Conservation (phyloP, 2,329 filamentous ascomycete species). For the Volutella citrinella region DNA sequence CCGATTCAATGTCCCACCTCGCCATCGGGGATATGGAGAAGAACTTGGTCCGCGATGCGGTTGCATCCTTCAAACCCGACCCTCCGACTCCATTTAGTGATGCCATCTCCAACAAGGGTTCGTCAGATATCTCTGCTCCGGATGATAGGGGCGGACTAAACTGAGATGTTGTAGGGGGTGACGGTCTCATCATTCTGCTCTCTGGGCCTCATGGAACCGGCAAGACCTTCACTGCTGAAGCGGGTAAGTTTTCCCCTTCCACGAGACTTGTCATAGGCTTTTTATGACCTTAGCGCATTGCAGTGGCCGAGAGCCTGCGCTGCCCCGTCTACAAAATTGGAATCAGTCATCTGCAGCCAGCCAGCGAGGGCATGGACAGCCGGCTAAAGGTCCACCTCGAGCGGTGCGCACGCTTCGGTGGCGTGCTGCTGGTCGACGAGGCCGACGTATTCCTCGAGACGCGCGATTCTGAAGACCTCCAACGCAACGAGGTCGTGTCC, state of each 20-base stretch:
- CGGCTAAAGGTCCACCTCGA: slow-evolving; percentile 3
- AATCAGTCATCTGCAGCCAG: slow-evolving; percentile 5
- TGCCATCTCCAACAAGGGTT: slow-evolving; percentile 6
- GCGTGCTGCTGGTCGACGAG: slow-evolving; percentile 32
- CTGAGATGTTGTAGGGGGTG: not conserved
- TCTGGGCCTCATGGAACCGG: slow-evolving; percentile 32
- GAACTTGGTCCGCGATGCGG: not conserved
- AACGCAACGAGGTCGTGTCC: slow-evolving; percentile 20
- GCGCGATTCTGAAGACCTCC: slow-evolving; percentile 19
- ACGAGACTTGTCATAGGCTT: not conserved
- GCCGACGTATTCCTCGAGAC: slow-evolving; percentile 34
- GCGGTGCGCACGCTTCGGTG: slow-evolving; percentile 33
- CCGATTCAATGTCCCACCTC: not conserved
- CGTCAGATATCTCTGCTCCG: not conserved
- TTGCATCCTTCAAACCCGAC: not conserved
- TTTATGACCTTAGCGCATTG: not conserved
- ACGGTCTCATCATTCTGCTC: slow-evolving; percentile 32
- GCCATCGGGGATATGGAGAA: slow-evolving; percentile 7
- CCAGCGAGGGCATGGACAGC: not conserved
- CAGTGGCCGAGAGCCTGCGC: slow-evolving; percentile 14
- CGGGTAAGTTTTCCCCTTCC: not conserved
- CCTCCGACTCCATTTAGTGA: not conserved
- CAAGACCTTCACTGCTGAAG: slow-evolving; percentile 39
- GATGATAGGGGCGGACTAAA: not conserved
- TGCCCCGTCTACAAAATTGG: slow-evolving; percentile 10